Conservation (phyloP, 2,329 filamentous ascomycete species). For the Alternaria alternata region DNA sequence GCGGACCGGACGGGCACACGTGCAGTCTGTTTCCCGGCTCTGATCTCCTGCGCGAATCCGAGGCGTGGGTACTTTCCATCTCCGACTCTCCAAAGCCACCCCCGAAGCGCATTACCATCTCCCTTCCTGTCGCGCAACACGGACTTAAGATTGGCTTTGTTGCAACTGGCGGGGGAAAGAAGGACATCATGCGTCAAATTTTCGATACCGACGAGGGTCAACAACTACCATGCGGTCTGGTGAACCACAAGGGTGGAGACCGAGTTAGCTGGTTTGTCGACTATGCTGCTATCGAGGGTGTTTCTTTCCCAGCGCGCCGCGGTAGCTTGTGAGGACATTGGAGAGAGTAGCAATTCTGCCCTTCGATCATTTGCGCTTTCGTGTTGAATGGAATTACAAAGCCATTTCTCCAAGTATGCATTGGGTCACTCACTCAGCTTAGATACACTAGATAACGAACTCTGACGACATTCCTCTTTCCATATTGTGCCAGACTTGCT, state of each 20-base stretch:
- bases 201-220: slow-evolving; percentile 79
- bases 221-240: slow-evolving; percentile 82
- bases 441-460: slow-evolving; percentile 33
- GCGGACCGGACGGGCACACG: slow-evolving; percentile 95
- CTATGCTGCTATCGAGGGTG: slow-evolving; percentile 81
- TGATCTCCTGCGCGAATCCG: slow-evolving; percentile 81
- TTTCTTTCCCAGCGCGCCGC: slow-evolving; percentile 76
- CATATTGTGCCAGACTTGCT: neutral
- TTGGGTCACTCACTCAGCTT: slow-evolving; percentile 30
- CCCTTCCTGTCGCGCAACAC: slow-evolving; percentile 87
- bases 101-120: slow-evolving; percentile 87
- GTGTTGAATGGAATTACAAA: slow-evolving; percentile 27
- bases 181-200: slow-evolving; percentile 89
- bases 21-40: slow-evolving; percentile 96
- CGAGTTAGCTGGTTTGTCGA: slow-evolving; percentile 97
- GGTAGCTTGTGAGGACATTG: slow-evolving; percentile 63
- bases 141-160: slow-evolving; percentile 89
- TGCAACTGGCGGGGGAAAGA: slow-evolving; percentile 87
- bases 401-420: slow-evolving; percentile 34
- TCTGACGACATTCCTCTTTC: slow-evolving; percentile 7
- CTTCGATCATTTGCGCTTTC: slow-evolving; percentile 35
- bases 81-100: slow-evolving; percentile 96
- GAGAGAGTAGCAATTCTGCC: neutral
- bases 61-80: slow-evolving; percentile 92
- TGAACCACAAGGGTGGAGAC: slow-evolving; percentile 85